phyloP scores from a whole-genome alignment of 345 rosid species.

The Citrus maxima region DNA sequence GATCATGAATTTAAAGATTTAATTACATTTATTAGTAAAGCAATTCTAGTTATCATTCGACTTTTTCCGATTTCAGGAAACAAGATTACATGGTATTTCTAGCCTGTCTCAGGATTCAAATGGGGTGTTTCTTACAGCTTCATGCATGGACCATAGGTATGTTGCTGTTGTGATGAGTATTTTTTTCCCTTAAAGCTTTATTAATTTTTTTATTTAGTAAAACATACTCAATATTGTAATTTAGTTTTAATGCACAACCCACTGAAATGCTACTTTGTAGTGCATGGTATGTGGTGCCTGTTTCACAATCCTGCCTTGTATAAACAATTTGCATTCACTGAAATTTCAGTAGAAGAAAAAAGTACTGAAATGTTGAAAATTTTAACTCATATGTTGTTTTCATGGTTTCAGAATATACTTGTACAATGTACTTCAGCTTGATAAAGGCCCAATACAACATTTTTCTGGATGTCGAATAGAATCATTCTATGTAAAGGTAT shows the following conservation, averaged over 20 bases:
- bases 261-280: not conserved
- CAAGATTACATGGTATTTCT: slow-evolving; percentile 71
- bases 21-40: not conserved
- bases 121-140: slow-evolving; percentile 77
- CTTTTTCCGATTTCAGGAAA: slow-evolving; percentile 46
- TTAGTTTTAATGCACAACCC: not conserved
- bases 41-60: not conserved
- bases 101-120: slow-evolving; percentile 83
- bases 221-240: not conserved
- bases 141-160: slow-evolving; percentile 92
- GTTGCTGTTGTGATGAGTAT: not conserved
- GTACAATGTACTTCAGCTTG: slow-evolving; percentile 75
- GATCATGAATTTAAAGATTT: not conserved
- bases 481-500: slow-evolving; percentile 89
- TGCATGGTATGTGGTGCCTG: not conserved
- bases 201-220: not conserved
- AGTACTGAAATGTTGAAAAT: not conserved
- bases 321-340: not conserved
- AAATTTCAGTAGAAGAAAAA: not conserved
- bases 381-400: slow-evolving; percentile 10
- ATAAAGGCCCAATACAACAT: slow-evolving; percentile 64
- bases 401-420: slow-evolving; percentile 56
- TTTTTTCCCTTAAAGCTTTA: not conserved
- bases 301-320: not conserved
- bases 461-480: slow-evolving; percentile 76